A percentile compares a stretch with the other conserved stretches of the same genome.
These are phyloP conservation scores for Aegle marmelos DNA, from an alignment of 345 rosid genomes.

Conservation along the genomic window DNA sequence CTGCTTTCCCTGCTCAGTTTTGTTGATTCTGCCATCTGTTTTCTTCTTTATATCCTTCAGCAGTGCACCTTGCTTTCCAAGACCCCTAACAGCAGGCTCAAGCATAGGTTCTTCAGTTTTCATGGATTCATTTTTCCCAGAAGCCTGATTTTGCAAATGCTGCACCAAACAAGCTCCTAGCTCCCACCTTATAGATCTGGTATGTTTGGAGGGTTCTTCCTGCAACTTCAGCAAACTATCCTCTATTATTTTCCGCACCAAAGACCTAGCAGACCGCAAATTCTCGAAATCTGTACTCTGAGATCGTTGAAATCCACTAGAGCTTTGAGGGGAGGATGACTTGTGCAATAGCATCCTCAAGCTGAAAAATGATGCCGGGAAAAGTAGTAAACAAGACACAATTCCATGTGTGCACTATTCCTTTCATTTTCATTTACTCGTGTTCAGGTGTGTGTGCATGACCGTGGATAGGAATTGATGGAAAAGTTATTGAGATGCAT, in stretches of 20 bases:
- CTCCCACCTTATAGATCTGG: conserved; percentile 85
- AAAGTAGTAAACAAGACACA: not conserved
- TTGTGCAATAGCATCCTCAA: conserved; percentile 85
- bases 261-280: conserved; percentile 47
- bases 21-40: conserved; percentile 58
- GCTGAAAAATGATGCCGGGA: conserved; percentile 42
- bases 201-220: conserved; percentile 44
- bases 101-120: conserved; percentile 69
- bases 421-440: not conserved
- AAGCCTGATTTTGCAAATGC: conserved; percentile 87
- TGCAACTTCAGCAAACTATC: conserved; percentile 75
- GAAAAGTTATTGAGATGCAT: not conserved
- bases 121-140: conserved; percentile 71
- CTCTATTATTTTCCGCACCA: conserved; percentile 67
- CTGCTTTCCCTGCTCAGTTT: conserved; percentile 60
- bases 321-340: conserved; percentile 43
- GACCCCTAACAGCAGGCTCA: conserved; percentile 90
- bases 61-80: conserved; percentile 93
- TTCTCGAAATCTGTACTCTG: conserved; percentile 63
- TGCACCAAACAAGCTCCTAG: conserved; percentile 96
- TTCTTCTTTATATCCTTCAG: conserved; percentile 88
- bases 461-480: not conserved
- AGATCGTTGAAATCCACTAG: conserved; percentile 49
- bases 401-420: not conserved
- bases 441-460: not conserved